These are phyloP conservation scores for Parmales sp. DNA, from an alignment of 108 stramenopile species.

Conservation along the genomic window DNA sequence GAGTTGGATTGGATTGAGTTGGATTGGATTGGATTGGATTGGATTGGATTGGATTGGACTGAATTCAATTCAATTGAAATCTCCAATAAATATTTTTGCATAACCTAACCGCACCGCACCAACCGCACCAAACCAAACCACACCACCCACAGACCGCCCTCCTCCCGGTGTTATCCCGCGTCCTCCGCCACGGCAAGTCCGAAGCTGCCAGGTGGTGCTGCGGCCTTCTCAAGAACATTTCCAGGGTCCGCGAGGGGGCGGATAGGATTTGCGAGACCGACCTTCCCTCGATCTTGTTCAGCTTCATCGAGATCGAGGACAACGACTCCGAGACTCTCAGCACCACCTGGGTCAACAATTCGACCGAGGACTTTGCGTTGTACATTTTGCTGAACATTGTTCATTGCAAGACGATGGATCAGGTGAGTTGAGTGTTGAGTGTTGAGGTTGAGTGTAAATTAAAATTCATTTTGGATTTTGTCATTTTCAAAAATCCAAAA, in stretches of 20 bases:
- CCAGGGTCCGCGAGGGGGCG: conserved; percentile 75
- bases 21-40: no score
- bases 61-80: no score
- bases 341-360: neutral
- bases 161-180: no score
- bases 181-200: conserved; percentile 76
- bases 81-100: no score
- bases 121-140: no score
- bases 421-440: no score
- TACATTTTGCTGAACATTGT: neutral
- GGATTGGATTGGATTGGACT: no score
- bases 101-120: no score
- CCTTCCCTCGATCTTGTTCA: conserved; percentile 42
- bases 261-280: conserved; percentile 73
- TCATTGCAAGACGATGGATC: neutral
- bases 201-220: conserved; percentile 87
- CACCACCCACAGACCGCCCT: no score
- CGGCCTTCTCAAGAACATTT: conserved; percentile 83
- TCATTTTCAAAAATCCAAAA: neutral
- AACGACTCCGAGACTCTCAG: neutral
- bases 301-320: neutral
- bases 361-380: neutral
- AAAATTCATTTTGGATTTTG: neutral
- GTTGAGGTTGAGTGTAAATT: no score
- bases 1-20: no score